phyloP scores from a whole-genome alignment of 1,284 basidiomycete genomes.

The Moniliophthora roreri region DNA sequence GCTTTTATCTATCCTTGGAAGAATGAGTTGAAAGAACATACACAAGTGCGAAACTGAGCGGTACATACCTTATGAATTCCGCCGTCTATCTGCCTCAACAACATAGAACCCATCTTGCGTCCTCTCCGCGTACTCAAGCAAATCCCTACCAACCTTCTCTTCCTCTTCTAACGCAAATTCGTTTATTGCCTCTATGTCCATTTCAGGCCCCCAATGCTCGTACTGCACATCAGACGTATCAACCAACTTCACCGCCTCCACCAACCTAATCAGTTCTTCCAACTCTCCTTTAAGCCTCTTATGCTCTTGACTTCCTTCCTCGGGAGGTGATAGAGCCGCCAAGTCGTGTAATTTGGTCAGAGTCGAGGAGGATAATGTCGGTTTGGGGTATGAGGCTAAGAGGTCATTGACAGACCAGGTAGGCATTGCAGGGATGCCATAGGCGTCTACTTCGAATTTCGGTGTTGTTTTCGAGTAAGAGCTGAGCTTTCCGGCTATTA shows the following conservation, averaged over 20 bases:
- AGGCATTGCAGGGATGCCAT: slow-evolving; percentile 60
- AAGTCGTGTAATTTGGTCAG: slow-evolving; percentile 65
- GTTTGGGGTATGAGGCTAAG: slow-evolving; percentile 71
- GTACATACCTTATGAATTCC: no score
- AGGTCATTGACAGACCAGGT: slow-evolving; percentile 78
- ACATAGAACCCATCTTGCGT: slow-evolving; percentile 42
- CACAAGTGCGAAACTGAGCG: no score
- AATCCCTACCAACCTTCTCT: slow-evolving; percentile 34
- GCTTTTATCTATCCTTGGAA: no score
- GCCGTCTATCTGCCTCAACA: slow-evolving; percentile 34
- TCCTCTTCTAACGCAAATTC: slow-evolving; percentile 17
- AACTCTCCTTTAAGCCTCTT: slow-evolving; percentile 52
- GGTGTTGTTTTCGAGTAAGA: no score
- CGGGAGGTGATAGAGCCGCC: slow-evolving; percentile 67
- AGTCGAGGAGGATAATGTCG: slow-evolving; percentile 52
- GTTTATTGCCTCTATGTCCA: slow-evolving; percentile 30
- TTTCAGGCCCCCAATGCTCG: slow-evolving; percentile 14
- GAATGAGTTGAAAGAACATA: no score
- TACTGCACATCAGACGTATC: slow-evolving; percentile 33
- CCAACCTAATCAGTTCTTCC: slow-evolving; percentile 68
- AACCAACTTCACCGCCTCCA: slow-evolving; percentile 75
- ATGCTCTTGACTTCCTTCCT: slow-evolving; percentile 51
- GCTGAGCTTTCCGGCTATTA: no score
- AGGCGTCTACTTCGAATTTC: slow-evolving; percentile 49
- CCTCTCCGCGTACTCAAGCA: slow-evolving; percentile 51